Percentiles rank a stretch among this genome's conserved stretches.
These are phyloP conservation scores for Yamadazyma sp. DNA, from an alignment of 805 yeast genomes.

Conservation along the genomic window DNA sequence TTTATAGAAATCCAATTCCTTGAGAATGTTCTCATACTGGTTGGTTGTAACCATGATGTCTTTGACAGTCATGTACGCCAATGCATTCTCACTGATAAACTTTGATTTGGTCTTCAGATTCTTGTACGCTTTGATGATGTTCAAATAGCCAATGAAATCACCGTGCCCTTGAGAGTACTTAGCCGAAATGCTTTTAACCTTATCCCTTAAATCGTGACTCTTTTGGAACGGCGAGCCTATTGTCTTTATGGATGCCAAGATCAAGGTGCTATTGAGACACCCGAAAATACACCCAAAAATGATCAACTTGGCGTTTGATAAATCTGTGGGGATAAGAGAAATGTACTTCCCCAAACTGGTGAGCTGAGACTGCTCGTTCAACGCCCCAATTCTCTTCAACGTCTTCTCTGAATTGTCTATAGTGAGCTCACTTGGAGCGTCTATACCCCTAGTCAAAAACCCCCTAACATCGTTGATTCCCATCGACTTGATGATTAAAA, in stretches of 20 bases:
- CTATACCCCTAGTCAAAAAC: constrained; percentile 75
- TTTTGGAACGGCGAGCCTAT: constrained; percentile 73
- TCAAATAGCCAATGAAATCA: constrained; percentile 68
- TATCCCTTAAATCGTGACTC: constrained; percentile 62
- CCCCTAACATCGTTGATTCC: constrained; percentile 69
- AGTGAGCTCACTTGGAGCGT: constrained; percentile 65
- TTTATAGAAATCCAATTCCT: constrained; percentile 66
- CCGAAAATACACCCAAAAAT: constrained; percentile 82
- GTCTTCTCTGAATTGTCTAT: constrained; percentile 51
- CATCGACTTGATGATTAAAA: constrained; percentile 84
- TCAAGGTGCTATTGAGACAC: constrained; percentile 71
- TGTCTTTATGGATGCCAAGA: constrained; percentile 75
- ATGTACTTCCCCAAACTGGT: constrained; percentile 80
- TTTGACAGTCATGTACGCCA: constrained; percentile 63
- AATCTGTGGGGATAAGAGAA: constrained; percentile 82
- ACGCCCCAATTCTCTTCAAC: constrained; percentile 72
- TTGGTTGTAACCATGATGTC: constrained; percentile 70
- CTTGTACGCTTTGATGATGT: constrained; percentile 58
- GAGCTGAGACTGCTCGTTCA: constrained; percentile 43
- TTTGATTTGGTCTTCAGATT: constrained; percentile 27
- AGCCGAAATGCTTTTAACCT: constrained; percentile 48
- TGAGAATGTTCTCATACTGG: constrained; percentile 69
- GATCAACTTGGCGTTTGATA: constrained; percentile 79
- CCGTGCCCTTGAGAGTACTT: constrained; percentile 57
- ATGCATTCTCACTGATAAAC: constrained; percentile 53